These are phyloP conservation scores for Avena eriantha DNA, from an alignment of 176 grass and related monocot species.

Conservation along the genomic window DNA sequence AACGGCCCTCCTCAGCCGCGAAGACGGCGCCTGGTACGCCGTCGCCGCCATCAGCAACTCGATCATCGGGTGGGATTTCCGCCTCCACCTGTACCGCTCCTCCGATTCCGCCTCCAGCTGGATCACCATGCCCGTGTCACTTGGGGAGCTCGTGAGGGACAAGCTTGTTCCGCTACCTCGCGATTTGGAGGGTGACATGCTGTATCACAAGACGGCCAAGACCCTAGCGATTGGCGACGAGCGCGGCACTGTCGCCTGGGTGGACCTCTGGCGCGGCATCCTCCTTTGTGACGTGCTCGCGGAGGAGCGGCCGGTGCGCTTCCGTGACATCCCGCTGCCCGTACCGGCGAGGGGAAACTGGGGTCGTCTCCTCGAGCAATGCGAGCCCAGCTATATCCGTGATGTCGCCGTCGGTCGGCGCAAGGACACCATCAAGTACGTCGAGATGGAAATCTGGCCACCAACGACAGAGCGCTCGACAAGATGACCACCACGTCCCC, in stretches of 20 bases:
- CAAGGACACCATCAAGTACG: not conserved
- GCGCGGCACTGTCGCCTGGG: not conserved
- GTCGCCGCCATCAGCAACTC: not conserved
- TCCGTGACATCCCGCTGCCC: not conserved
- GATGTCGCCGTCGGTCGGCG: not conserved
- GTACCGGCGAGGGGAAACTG: not conserved
- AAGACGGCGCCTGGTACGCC: not conserved
- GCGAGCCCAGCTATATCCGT: not conserved
- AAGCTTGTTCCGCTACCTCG: not conserved
- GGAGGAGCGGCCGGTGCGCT: not conserved
- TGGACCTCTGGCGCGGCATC: not conserved
- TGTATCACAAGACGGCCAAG: slow-evolving; percentile 12
- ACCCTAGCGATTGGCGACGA: not conserved
- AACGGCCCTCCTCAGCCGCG: not conserved
- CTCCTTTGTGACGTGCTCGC: not conserved
- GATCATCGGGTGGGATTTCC: slow-evolving; percentile 12
- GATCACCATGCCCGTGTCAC: not conserved
- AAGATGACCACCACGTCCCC: not conserved
- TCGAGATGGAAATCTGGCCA: not conserved
- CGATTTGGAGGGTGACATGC: not conserved
- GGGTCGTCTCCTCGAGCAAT: not conserved
- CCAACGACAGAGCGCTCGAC: not conserved
- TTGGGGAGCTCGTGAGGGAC: not conserved
- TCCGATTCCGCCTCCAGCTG: not conserved
- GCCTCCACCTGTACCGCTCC: slow-evolving; percentile 28